These are phyloP conservation scores for Pseudozyma pruni DNA, from an alignment of 1,284 basidiomycete species.

Conservation along the genomic window DNA sequence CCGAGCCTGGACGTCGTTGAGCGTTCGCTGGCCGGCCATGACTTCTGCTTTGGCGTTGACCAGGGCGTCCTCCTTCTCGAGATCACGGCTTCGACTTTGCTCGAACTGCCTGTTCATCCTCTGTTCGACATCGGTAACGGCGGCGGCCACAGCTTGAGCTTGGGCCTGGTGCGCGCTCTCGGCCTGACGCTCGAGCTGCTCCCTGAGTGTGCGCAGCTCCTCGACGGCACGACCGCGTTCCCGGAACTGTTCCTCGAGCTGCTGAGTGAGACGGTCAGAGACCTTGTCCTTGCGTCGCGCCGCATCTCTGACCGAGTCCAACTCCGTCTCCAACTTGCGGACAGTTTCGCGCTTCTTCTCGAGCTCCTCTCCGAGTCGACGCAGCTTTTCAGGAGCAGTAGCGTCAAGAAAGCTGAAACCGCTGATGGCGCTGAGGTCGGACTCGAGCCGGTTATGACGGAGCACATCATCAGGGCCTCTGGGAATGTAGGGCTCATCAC, in stretches of 20 bases:
- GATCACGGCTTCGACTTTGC: slow-evolving; percentile 23
- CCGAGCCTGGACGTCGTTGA: slow-evolving; percentile 24
- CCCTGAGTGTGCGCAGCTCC: slow-evolving; percentile 13
- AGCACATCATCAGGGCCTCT: slow-evolving; percentile 23
- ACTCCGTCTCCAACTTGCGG: slow-evolving; percentile 23
- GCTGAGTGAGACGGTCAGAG: slow-evolving; percentile 23
- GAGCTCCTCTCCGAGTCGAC: slow-evolving; percentile 29
- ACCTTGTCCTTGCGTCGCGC: slow-evolving; percentile 15
- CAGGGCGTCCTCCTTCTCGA: slow-evolving; percentile 28
- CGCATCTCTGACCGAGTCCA: slow-evolving; percentile 15
- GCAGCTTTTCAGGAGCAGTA: slow-evolving; percentile 34
- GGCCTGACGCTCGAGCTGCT: slow-evolving; percentile 14
- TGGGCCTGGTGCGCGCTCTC: slow-evolving; percentile 17
- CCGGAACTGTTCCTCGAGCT: slow-evolving; percentile 36
- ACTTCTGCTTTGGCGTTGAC: slow-evolving; percentile 33
- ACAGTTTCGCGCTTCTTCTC: slow-evolving; percentile 27
- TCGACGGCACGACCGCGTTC: slow-evolving; percentile 21
- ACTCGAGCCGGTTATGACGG: slow-evolving; percentile 41
- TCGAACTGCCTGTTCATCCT: slow-evolving; percentile 17
- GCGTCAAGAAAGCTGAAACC: slow-evolving; percentile 48
- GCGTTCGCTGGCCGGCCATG: slow-evolving; percentile 21
- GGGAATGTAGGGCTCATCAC: slow-evolving; percentile 36
- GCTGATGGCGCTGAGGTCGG: slow-evolving; percentile 41
- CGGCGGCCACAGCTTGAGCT: slow-evolving; percentile 16
- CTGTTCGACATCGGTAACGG: slow-evolving; percentile 30